phyloP scores from a whole-genome alignment of 2,329 filamentous ascomycete genomes.

The Claviceps digitariae region DNA sequence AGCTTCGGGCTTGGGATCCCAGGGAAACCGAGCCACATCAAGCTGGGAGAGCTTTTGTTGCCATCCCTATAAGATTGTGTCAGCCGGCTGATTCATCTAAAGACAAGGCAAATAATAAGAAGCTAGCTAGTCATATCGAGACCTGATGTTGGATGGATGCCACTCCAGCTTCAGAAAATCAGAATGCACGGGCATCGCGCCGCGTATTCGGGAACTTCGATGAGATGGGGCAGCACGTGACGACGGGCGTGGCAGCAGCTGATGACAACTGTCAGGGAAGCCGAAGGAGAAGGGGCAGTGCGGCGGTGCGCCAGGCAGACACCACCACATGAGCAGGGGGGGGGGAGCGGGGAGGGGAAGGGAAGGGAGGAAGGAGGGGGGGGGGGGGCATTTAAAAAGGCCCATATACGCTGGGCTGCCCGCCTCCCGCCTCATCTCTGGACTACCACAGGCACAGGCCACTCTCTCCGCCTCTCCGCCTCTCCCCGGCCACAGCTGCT shows the following conservation, averaged over 20 bases:
- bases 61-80: slow-evolving; percentile 55
- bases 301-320: background rate
- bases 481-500: background rate
- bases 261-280: background rate
- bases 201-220: background rate
- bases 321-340: background rate
- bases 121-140: too few species aligned
- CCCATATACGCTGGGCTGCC: slow-evolving; percentile 41
- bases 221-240: slow-evolving; percentile 6
- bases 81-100: background rate
- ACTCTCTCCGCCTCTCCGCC: background rate
- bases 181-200: background rate
- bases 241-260: background rate
- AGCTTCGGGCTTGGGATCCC: slow-evolving; percentile 78
- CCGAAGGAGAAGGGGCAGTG: background rate
- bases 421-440: slow-evolving; percentile 16
- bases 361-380: slow-evolving; percentile 13
- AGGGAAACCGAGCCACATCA: slow-evolving; percentile 79
- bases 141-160: too few species aligned
- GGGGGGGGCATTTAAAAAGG: slow-evolving; percentile 36
- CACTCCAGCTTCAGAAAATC: too few species aligned
- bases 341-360: slow-evolving; percentile 11
- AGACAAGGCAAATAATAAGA: too few species aligned
- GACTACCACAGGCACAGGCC: background rate
- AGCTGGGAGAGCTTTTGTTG: slow-evolving; percentile 79